Conservation (phyloP, 179 eudicot genomes). For the Spinacia oleracea region DNA sequence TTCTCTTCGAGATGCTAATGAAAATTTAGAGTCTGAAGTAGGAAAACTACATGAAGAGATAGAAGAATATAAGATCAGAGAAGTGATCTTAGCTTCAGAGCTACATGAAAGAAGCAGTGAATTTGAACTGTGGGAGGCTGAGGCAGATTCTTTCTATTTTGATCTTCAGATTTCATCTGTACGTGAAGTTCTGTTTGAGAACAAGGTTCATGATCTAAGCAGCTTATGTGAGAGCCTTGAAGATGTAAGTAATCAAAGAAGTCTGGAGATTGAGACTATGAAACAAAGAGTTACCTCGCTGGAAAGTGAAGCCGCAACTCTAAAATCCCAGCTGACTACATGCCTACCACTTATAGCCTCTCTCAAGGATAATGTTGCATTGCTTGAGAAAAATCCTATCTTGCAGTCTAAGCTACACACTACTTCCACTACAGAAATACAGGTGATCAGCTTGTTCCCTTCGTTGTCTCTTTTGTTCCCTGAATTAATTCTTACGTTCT, state of each 20-base stretch:
- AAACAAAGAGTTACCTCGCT: slow-evolving; percentile 49
- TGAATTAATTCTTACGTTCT: neutral
- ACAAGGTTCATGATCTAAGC: slow-evolving; percentile 75
- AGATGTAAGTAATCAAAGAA: slow-evolving; percentile 51
- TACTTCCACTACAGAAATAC: slow-evolving; percentile 27
- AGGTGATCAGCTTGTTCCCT: slow-evolving; percentile 39
- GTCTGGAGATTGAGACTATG: slow-evolving; percentile 63
- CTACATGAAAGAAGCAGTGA: slow-evolving; percentile 70
- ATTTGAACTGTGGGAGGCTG: slow-evolving; percentile 90
- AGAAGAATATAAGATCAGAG: slow-evolving; percentile 59
- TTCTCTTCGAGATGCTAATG: slow-evolving; percentile 52
- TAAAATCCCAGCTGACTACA: slow-evolving; percentile 60
- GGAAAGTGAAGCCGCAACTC: slow-evolving; percentile 62
- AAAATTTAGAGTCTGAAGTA: slow-evolving; percentile 53
- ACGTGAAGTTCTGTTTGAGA: slow-evolving; percentile 62
- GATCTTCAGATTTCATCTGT: slow-evolving; percentile 89
- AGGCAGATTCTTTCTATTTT: slow-evolving; percentile 80
- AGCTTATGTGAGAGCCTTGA: slow-evolving; percentile 65
- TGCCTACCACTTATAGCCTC: slow-evolving; percentile 64
- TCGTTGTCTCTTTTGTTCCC: neutral
- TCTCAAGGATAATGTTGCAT: slow-evolving; percentile 55
- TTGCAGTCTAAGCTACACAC: slow-evolving; percentile 41
- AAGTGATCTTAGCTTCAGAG: slow-evolving; percentile 68
- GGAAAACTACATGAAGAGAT: slow-evolving; percentile 55
- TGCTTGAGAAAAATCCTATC: slow-evolving; percentile 58